A percentile compares a stretch with the other conserved stretches of the same genome.
Evolutionary conservation across 345 rosid species (phyloP).

Genomic region (Acer negundo): DNA sequence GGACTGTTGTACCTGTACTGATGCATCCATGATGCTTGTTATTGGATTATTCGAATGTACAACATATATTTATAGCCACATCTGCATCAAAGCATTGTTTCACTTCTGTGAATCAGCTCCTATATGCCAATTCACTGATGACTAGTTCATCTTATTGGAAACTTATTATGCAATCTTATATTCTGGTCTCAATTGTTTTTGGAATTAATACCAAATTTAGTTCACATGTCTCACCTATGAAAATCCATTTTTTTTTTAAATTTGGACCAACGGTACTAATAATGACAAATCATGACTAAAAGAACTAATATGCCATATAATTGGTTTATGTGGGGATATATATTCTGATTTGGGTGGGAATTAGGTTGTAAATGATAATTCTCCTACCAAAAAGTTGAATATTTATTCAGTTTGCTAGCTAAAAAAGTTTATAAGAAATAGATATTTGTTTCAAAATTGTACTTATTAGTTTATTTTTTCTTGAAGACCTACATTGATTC

Average conservation of each 20-base stretch:
- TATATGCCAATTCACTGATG: background rate
- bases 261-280: background rate
- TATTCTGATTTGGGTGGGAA: too few relatives aligned
- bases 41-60: background rate
- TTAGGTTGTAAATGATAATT: too few relatives aligned
- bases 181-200: background rate
- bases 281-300: too few relatives aligned
- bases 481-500: slow-evolving; percentile 67
- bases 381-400: too few relatives aligned
- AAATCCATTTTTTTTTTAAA: background rate
- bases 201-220: background rate
- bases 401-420: background rate
- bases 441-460: background rate
- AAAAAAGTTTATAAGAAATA: background rate
- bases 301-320: background rate
- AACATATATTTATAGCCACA: background rate
- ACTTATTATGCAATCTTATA: background rate
- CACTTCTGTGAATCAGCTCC: background rate
- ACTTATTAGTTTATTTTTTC: background rate
- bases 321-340: too few relatives aligned
- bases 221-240: background rate
- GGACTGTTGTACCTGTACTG: background rate
- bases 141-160: background rate
- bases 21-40: background rate
- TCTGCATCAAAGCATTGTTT: background rate